A percentile compares a stretch with the other conserved stretches of the same genome.
phyloP scores from a whole-genome alignment of 106 monocot genomes.

The Dioscorea dumetorum region DNA sequence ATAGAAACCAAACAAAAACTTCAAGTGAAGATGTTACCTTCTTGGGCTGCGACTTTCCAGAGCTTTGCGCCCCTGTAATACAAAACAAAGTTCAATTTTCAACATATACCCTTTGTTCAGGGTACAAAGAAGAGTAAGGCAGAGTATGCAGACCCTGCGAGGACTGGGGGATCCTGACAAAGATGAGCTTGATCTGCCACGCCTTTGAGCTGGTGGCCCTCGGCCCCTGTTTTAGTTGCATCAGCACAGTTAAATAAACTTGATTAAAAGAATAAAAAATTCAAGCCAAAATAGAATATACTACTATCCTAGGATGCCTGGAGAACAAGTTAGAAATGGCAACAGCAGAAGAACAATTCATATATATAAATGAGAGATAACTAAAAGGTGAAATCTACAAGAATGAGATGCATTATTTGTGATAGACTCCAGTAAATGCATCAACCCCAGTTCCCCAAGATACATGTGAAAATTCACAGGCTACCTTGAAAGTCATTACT shows the following conservation, averaged over 20 bases:
- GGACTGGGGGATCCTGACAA: slow-evolving; percentile 87
- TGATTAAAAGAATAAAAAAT: not conserved
- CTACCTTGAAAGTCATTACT: too few species aligned
- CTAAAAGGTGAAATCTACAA: too few species aligned
- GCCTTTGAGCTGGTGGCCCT: slow-evolving; percentile 50
- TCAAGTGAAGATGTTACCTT: slow-evolving; percentile 37
- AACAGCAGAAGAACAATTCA: not conserved
- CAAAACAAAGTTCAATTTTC: slow-evolving; percentile 1
- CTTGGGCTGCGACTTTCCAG: slow-evolving; percentile 77
- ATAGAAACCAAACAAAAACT: too few species aligned
- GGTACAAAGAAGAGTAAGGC: not conserved
- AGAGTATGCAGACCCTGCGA: slow-evolving; percentile 41
- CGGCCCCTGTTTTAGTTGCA: slow-evolving; percentile 41
- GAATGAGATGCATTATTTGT: too few species aligned
- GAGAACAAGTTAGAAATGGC: not conserved
- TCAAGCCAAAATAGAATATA: not conserved
- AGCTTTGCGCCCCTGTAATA: slow-evolving; percentile 55
- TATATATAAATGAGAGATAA: too few species aligned
- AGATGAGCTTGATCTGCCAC: slow-evolving; percentile 83
- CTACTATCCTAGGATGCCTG: too few species aligned
- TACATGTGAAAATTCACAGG: too few species aligned
- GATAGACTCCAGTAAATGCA: too few species aligned
- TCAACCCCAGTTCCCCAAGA: too few species aligned
- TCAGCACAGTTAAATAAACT: not conserved
- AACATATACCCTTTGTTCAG: not conserved